Base-by-base conservation (phyloP, 225 moss, liverwort and hornwort genomes). In the Anthoceros angustus region DNA sequence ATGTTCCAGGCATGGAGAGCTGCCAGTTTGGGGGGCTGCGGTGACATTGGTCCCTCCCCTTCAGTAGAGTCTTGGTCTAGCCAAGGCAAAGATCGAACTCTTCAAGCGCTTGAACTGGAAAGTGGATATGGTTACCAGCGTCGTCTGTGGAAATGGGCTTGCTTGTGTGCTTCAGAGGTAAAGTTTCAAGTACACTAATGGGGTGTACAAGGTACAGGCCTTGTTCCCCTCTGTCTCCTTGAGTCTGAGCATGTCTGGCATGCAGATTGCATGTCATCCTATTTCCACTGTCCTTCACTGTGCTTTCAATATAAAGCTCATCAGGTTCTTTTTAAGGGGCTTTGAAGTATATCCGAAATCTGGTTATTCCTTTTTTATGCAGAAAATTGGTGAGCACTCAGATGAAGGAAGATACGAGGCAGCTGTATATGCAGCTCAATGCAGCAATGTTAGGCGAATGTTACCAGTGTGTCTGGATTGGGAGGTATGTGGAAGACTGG, bases 111-210 rank as follows among this genome's bases (percentile, higher is more conserved):
- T 41, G 98, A 98, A 75, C 80, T 98, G 63, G 98, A 98, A 69
- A 92, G 92, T 74, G 92, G 92, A 60, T 63, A 80, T 72, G 92
- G 84, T 62, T 84, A 86, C 63, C 98, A 98, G 77, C 85, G 92
- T 43, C 89, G 89, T 42, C 75, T 98, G 25, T 98, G 89, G 89
- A 98, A 98, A 66, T 98, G 98, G 98, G 79, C 98, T 76, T 98
- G 92, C 75, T 92, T 80, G 42, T 70, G 71, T 70, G 88, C 89
- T 42, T 89, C 92, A 16, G 87, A 98, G 71, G 81, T 81, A 23
- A 73, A 1, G 2, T 32, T 32, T 32, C 32, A 32, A 32, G 4
- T 32, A 4, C 32, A 1, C 4, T 32, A 1, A 4, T 32, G 74
- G 67, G 25, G 4, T n/a, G 40, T 6, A 16, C 8, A 12, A 26